These are phyloP conservation scores for Paraphoma chrysanthemicola DNA, from an alignment of 2,329 filamentous ascomycete genomes.

Conservation along the genomic window DNA sequence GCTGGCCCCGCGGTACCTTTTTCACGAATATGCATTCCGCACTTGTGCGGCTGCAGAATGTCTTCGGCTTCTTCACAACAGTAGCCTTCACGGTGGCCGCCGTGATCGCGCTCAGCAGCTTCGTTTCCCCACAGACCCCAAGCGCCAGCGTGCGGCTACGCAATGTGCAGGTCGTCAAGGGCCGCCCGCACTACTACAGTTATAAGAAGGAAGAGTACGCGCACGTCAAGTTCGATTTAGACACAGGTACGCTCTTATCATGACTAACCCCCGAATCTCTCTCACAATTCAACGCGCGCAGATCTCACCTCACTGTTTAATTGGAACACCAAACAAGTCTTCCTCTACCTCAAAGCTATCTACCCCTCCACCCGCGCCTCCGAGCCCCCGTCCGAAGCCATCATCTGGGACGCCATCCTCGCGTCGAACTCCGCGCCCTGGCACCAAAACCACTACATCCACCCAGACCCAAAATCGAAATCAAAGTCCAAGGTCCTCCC, in stretches of 20 bases:
- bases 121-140: slow-evolving; percentile 73
- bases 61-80: slow-evolving; percentile 98
- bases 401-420: slow-evolving; percentile 97
- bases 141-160: slow-evolving; percentile 69
- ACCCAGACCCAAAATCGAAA: slow-evolving; percentile 64
- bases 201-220: slow-evolving; percentile 94
- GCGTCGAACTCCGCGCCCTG: slow-evolving; percentile 69
- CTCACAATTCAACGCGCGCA: slow-evolving; percentile 21
- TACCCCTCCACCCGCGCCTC: slow-evolving; percentile 59
- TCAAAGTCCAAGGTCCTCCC: slow-evolving; percentile 20
- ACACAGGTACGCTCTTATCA: slow-evolving; percentile 63
- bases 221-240: slow-evolving; percentile 89
- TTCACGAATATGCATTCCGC: slow-evolving; percentile 77
- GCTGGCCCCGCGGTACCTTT: neutral
- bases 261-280: neutral
- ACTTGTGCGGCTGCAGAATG: slow-evolving; percentile 83
- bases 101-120: slow-evolving; percentile 80
- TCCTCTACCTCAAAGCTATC: slow-evolving; percentile 90
- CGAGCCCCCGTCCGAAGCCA: slow-evolving; percentile 65
- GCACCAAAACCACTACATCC: slow-evolving; percentile 59
- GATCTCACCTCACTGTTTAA: slow-evolving; percentile 93
- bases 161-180: slow-evolving; percentile 87
- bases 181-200: slow-evolving; percentile 95
- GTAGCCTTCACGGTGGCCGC: slow-evolving; percentile 82
- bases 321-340: slow-evolving; percentile 99